Conservation (phyloP, 805 yeast genomes). For the Candida fluviatilis region DNA sequence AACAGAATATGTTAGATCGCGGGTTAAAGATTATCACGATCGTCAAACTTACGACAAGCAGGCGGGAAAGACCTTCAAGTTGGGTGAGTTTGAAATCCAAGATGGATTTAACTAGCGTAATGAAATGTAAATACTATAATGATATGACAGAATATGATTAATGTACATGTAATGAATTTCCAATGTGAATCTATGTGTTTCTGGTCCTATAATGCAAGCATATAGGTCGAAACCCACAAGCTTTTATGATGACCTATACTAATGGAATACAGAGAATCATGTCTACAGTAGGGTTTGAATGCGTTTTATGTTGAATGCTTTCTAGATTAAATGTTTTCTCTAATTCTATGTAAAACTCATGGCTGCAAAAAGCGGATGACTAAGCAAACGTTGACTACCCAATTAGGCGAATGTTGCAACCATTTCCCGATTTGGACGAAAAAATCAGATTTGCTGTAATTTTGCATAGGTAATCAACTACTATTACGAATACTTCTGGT, state of each 20-base stretch:
- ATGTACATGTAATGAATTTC: too few species aligned
- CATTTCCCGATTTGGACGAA: not conserved
- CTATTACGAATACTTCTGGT: not conserved
- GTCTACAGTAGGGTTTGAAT: not conserved
- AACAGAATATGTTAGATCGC: conserved; percentile 24
- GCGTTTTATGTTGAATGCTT: not conserved
- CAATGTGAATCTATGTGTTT: too few species aligned
- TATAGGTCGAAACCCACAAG: too few species aligned
- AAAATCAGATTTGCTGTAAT: conserved; percentile 1
- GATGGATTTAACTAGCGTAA: conserved; percentile 28
- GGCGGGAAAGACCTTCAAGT: conserved; percentile 21
- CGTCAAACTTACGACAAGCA: conserved; percentile 17
- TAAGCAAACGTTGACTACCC: not conserved
- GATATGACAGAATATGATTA: too few species aligned
- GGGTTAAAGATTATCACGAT: conserved; percentile 27
- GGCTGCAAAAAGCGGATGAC: not conserved
- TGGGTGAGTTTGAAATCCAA: conserved; percentile 23
- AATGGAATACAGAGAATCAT: too few species aligned
- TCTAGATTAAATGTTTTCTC: not conserved
- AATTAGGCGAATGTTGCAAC: not conserved
- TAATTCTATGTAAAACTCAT: not conserved
- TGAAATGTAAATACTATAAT: too few species aligned
- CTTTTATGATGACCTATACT: too few species aligned
- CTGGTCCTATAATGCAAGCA: too few species aligned
- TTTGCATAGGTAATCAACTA: too few species aligned